phyloP scores from a whole-genome alignment of 2,329 filamentous ascomycete genomes.

The Trichophyton benhamiae region DNA sequence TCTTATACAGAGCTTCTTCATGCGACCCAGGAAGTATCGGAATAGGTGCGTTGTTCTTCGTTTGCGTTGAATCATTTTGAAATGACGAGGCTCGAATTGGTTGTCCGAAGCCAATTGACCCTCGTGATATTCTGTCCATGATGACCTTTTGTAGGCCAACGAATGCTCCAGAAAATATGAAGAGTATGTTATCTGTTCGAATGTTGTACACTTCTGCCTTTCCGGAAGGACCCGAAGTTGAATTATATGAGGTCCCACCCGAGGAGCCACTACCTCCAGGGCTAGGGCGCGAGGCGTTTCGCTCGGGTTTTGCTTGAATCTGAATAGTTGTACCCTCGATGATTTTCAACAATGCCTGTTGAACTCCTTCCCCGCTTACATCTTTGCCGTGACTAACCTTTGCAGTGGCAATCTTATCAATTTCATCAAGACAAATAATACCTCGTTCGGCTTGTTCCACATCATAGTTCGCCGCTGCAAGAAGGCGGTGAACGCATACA shows the following conservation, averaged over 20 bases:
- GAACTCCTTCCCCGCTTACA: conserved; percentile 89
- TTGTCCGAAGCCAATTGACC: conserved; percentile 83
- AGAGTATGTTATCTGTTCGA: conserved; percentile 90
- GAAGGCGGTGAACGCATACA: conserved; percentile 76
- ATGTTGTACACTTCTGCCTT: conserved; percentile 58
- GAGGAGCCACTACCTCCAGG: conserved; percentile 26
- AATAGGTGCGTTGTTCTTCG: conserved; percentile 29
- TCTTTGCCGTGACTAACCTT: conserved; percentile 84
- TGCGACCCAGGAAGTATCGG: conserved; percentile 52
- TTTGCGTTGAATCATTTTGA: conserved; percentile 16
- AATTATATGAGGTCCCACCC: conserved; percentile 17
- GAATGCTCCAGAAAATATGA: conserved; percentile 93
- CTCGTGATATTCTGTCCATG: conserved; percentile 71
- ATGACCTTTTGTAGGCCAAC: conserved; percentile 82
- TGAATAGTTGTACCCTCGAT: conserved; percentile 92
- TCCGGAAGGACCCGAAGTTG: conserved; percentile 9
- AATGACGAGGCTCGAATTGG: conserved; percentile 49
- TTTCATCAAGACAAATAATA: conserved; percentile 91
- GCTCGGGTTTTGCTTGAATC: conserved; percentile 63
- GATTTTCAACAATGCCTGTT: conserved; percentile 89
- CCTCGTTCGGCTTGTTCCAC: conserved; percentile 73
- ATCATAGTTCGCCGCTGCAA: conserved; percentile 85
- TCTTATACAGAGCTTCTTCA: conserved; percentile 47
- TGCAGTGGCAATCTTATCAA: conserved; percentile 89
- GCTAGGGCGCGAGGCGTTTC: conserved; percentile 28